A percentile compares a stretch with the other conserved stretches of the same genome.
Evolutionary conservation across 169 alveolate species (phyloP).

Genomic region (Perkinsus chesapeaki): DNA sequence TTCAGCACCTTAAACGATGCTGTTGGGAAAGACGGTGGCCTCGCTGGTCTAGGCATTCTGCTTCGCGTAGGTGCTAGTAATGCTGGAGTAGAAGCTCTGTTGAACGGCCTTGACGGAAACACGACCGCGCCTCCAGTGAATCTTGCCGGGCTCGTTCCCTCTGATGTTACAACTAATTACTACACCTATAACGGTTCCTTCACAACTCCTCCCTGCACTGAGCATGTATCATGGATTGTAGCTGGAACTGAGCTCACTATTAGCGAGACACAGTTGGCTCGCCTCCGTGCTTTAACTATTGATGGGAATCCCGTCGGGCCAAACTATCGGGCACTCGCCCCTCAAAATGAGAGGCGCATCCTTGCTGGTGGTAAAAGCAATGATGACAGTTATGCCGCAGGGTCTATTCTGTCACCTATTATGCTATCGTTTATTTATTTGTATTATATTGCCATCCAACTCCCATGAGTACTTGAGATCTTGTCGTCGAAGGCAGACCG

Average conservation of each 20-base stretch:
- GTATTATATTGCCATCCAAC: too few relatives aligned
- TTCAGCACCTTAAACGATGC: not conserved
- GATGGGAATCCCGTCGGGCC: too few relatives aligned
- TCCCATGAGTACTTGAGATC: too few relatives aligned
- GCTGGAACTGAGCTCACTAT: not conserved
- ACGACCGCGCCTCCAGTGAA: not conserved
- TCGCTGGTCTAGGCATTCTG: not conserved
- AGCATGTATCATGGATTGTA: not conserved
- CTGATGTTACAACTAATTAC: not conserved
- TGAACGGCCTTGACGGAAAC: not conserved
- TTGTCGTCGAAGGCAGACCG: too few relatives aligned
- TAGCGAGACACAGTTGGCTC: not conserved
- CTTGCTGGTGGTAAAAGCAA: too few relatives aligned
- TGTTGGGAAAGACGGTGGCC: not conserved
- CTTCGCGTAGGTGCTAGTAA: not conserved
- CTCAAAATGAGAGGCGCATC: too few relatives aligned
- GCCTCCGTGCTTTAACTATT: too few relatives aligned
- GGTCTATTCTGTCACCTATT: too few relatives aligned
- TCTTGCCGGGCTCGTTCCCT: not conserved
- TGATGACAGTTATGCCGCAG: too few relatives aligned
- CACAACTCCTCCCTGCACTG: not conserved
- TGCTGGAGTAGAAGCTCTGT: not conserved
- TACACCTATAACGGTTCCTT: not conserved
- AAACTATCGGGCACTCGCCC: too few relatives aligned
- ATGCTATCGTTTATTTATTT: too few relatives aligned